phyloP scores from a whole-genome alignment of 1,284 basidiomycete genomes.

The Hymenochaete sp. region DNA sequence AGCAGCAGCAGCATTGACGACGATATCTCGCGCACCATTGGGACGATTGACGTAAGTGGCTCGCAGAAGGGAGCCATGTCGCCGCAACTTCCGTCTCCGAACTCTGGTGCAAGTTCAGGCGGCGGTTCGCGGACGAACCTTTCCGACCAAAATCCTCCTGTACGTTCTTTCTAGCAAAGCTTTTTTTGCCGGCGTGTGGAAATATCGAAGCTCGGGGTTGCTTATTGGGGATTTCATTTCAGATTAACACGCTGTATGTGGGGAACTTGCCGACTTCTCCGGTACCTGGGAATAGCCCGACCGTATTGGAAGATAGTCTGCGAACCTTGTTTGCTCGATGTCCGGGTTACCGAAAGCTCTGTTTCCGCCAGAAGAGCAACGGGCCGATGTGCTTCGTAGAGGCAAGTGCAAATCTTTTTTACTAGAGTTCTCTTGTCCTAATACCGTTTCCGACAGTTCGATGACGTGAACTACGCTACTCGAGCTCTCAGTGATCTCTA shows the following conservation, averaged over 20 bases:
- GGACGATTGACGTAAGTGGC: conserved; percentile 41
- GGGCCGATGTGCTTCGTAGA: conserved; percentile 98
- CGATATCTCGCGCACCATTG: conserved; percentile 36
- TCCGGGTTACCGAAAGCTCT: conserved; percentile 84
- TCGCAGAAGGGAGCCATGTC: conserved; percentile 40
- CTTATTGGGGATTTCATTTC: conserved; percentile 14
- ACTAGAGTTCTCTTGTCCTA: conserved; percentile 4
- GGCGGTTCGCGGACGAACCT: conserved; percentile 36
- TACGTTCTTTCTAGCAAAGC: conserved; percentile 35
- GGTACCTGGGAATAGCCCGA: conserved; percentile 59
- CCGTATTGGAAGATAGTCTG: conserved; percentile 79
- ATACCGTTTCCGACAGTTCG: conserved; percentile 56
- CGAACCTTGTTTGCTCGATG: conserved; percentile 72
- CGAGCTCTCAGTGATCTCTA: conserved; percentile 84
- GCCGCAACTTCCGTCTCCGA: conserved; percentile 38
- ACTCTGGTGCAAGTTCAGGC: conserved; percentile 34
- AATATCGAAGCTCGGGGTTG: no score
- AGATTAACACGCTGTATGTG: conserved; percentile 93
- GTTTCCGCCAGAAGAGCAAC: conserved; percentile 91
- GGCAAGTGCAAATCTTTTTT: conserved; percentile 34
- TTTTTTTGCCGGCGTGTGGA: no score
- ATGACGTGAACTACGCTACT: conserved; percentile 79
- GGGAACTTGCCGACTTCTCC: conserved; percentile 82
- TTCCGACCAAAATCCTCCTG: conserved; percentile 85
- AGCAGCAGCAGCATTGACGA: conserved; percentile 31